Conservation (phyloP, 768 basidiomycete genomes). For the Psilocybe subaeruginosa region DNA sequence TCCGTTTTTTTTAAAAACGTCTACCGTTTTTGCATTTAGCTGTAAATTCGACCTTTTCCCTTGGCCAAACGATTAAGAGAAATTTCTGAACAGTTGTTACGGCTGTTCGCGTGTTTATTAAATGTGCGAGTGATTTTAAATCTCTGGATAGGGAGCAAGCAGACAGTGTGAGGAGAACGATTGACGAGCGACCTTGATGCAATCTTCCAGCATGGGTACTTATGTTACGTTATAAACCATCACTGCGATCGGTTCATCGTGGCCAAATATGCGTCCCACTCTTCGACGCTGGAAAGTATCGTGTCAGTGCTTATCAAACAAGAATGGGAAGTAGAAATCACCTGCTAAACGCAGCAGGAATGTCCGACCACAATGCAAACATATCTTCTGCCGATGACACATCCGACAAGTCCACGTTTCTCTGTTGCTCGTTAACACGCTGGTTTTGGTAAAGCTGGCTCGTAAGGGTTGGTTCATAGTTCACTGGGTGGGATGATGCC, state of each 20-base stretch:
- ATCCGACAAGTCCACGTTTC: background rate
- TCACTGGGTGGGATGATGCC: background rate
- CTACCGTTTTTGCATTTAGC: too few species aligned
- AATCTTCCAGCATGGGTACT: too few species aligned
- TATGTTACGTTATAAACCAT: background rate
- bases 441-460: background rate
- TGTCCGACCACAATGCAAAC: slow-evolving; percentile 59
- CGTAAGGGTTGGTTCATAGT: background rate
- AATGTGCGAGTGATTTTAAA: too few species aligned
- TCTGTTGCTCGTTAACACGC: background rate
- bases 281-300: slow-evolving; percentile 13
- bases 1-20: too few species aligned
- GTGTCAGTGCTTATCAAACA: background rate
- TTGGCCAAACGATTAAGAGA: too few species aligned
- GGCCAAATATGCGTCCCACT: slow-evolving; percentile 22
- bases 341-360: slow-evolving; percentile 53
- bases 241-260: slow-evolving; percentile 3
- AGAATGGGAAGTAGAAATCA: slow-evolving; percentile 26
- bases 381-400: slow-evolving; percentile 37
- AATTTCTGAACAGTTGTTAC: too few species aligned
- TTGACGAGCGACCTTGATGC: too few species aligned
- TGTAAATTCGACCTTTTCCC: too few species aligned
- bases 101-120: too few species aligned
- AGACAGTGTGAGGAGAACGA: too few species aligned
- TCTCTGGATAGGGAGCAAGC: too few species aligned